phyloP scores from a whole-genome alignment of 139 green algal genomes.

The Penium margaritaceum region DNA sequence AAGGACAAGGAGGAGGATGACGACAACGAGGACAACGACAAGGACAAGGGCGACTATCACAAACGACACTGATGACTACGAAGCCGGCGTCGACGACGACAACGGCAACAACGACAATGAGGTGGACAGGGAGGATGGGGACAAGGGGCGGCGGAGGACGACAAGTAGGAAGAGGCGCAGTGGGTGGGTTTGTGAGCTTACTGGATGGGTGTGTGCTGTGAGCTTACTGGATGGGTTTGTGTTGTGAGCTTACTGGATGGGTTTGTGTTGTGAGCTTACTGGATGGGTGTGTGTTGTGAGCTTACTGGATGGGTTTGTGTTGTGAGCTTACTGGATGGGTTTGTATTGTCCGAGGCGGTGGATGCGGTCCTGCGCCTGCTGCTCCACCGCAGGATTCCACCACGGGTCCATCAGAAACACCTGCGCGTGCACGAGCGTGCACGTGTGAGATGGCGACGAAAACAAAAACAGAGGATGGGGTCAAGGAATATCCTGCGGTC shows the following conservation, averaged over 20 bases:
- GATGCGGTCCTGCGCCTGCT: constrained; percentile 48
- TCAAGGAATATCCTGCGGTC: background rate
- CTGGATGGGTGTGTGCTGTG: no score
- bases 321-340: constrained; percentile 55
- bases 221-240: no score
- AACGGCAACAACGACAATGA: background rate
- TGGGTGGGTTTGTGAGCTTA: no score
- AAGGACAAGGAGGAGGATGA: background rate
- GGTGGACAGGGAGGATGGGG: background rate
- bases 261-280: background rate
- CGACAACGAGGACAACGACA: background rate
- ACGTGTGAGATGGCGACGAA: background rate
- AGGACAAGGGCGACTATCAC: background rate
- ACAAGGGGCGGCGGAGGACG: background rate
- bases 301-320: background rate
- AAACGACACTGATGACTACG: background rate
- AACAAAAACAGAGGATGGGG: background rate
- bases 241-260: no score
- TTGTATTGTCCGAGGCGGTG: constrained; percentile 75
- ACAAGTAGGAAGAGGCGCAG: background rate
- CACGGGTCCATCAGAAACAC: constrained; percentile 81
- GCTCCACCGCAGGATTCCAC: constrained; percentile 50
- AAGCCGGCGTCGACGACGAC: background rate
- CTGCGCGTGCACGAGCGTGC: constrained; percentile 45
- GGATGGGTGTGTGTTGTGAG: no score